Evolutionary conservation across 768 basidiomycete genomes (phyloP), one percentile per base, ranked within the genome.

Genomic region (Leucogyrophana mollusca): DNA sequence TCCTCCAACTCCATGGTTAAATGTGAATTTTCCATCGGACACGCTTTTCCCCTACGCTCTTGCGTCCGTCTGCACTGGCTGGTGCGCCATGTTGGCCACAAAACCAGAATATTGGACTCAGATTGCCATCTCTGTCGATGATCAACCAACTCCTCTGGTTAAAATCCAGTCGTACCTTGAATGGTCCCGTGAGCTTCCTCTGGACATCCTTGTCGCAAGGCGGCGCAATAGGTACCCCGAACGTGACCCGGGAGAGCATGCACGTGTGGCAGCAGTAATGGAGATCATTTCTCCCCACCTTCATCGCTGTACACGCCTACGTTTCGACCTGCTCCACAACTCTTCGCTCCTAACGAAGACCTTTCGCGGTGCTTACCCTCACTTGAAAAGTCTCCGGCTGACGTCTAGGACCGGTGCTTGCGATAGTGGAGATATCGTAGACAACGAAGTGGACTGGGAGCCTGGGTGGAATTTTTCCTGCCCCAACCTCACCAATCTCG

Each of bases 51-150:
- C 47, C n/a, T 49, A 48, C 20, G 34, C 47, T 14, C 44, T 35
- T 21, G 47, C 47, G 9, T 25, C 43, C 24, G 47, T 49, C 18
- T 49, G 47, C 27, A 30, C 46, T 18, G 14, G 21, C 18, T 49
- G 47, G 47, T 14, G 44, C 33, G 44, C 13, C 16, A 32, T 35
- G 11, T 22, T 49, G 24, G 32, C 44, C 9, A 9, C n/a, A 18
- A 9, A 47, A 20, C 47, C 47, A 33, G 43, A 49, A n/a, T 49
- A 33, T 25, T 49, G 47, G 47, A 49, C 46, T 23, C 47, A 45
- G 20, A 17, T 49, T 9, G 45, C 36, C 34, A 48, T 49, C 11
- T 34, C 23, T 21, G 45, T 36, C 20, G 43, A 24, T 35, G 17
- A 20, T 22, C 22, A 17, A 18, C 18, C 34, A 4, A n/a, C 47